These are phyloP conservation scores for Neocucurbitaria cava DNA, from an alignment of 2,329 filamentous ascomycete species.

Conservation along the genomic window DNA sequence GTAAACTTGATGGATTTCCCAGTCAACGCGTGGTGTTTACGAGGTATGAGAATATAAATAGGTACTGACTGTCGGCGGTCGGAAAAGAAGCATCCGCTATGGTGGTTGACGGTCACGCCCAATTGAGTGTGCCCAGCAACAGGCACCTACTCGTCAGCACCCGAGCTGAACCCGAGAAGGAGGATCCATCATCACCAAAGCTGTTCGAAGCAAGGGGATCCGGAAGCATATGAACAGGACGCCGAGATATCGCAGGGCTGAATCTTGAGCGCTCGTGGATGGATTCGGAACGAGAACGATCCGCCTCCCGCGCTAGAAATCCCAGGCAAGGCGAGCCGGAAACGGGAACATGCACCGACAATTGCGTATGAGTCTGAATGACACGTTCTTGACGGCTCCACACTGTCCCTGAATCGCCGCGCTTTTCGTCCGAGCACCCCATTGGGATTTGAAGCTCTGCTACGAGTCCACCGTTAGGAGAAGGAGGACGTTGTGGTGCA, in stretches of 20 bases:
- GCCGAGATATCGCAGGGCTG: constrained; percentile 13
- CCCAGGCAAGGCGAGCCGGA: constrained; percentile 1
- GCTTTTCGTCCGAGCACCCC: constrained; percentile 11
- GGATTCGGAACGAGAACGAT: constrained; percentile 8
- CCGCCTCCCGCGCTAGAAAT: constrained; percentile 6
- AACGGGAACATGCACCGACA: constrained; percentile 4
- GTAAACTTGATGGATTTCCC: too few species aligned
- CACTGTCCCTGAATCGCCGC: constrained; percentile 4
- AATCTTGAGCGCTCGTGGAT: not conserved
- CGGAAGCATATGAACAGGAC: constrained; percentile 5
- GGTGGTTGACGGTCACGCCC: not conserved
- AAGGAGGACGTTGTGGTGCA: not conserved
- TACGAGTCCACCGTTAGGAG: not conserved
- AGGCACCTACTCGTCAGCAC: not conserved
- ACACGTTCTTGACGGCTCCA: constrained; percentile 4
- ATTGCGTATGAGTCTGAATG: constrained; percentile 2
- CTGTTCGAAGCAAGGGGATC: not conserved
- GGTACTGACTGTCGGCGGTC: not conserved
- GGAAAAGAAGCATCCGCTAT: not conserved
- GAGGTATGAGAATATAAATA: not conserved
- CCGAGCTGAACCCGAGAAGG: not conserved
- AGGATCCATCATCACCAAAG: not conserved
- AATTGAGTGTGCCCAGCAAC: not conserved
- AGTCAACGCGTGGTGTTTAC: not conserved
- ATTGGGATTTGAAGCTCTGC: not conserved